Conservation (phyloP, 306 rosid species). For the Spatholobus suberectus region DNA sequence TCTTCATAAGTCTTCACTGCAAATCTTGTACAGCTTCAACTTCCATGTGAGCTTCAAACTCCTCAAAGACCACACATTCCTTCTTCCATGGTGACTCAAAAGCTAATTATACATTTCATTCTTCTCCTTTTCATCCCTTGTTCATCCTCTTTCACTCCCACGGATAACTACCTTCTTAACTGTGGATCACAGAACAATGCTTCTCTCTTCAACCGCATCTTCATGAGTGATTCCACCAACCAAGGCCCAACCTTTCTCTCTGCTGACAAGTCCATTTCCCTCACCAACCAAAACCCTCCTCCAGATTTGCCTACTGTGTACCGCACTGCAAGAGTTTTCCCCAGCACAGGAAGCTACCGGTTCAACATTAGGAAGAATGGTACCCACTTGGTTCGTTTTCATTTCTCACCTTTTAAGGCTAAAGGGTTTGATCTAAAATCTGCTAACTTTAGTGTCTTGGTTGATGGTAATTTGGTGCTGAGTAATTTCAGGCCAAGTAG, state of each 20-base stretch:
- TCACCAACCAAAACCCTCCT: constrained; percentile 64
- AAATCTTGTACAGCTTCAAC: background rate
- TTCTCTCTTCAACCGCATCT: constrained; percentile 58
- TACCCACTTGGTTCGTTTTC: constrained; percentile 78
- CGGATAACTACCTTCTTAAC: constrained; percentile 73
- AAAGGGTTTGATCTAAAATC: constrained; percentile 51
- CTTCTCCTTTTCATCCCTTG: constrained; percentile 41
- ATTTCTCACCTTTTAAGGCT: constrained; percentile 73
- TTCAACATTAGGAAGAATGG: constrained; percentile 68
- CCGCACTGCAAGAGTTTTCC: constrained; percentile 80
- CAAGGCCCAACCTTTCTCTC: constrained; percentile 56
- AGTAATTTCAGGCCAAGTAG: constrained; percentile 34
- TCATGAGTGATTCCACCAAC: constrained; percentile 56
- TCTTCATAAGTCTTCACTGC: constrained; percentile 2
- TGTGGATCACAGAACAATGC: constrained; percentile 75
- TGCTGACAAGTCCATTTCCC: constrained; percentile 54
- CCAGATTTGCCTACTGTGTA: constrained; percentile 56
- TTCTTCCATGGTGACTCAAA: constrained; percentile 56
- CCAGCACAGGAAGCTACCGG: constrained; percentile 54
- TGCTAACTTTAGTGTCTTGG: constrained; percentile 63
- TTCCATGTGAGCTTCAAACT: constrained; percentile 13
- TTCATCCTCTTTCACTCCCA: constrained; percentile 66
- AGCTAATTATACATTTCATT: constrained; percentile 33
- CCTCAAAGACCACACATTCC: background rate
- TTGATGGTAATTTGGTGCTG: constrained; percentile 51